Base-by-base conservation (phyloP, 352 stramenopile species). In the Plasmopara muralis region DNA sequence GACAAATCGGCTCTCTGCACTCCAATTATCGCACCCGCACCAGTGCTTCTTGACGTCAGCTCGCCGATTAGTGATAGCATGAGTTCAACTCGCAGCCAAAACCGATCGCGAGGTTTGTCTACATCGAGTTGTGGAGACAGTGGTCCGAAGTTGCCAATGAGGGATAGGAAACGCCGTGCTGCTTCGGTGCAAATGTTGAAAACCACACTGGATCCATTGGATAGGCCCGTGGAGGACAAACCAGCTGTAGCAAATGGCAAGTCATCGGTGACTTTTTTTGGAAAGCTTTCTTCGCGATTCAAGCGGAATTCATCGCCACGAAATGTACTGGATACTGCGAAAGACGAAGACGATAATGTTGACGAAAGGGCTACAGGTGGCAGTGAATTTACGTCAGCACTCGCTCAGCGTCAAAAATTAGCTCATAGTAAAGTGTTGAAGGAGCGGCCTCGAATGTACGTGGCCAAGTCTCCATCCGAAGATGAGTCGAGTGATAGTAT, bases 401-500 rank as follows among this genome's bases (percentile, higher is more conserved):
- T 71, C 9, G 51, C 57, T 54, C 50, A 41, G 4, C 55, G 64
- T 14, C 56, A 50, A 48, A 54, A 45, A 14, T 62, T 60, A 45
- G 57, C 45, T 14, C 57, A 68, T 37, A 50, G 54, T 9, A 76
- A 83, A 37, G 73, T 85, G 13, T 59, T 86, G 35, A 75, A 76
- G 12, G 72, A 85, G 18, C 69, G 83, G 28, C 83, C 83, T 12
- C 68, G 69, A 30, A 91, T 93, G 79, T 92, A 89, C 25, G 79
- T 89, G 10, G 77, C 83, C 9, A 86, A 73, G 43, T 60, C 78
- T 9, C 64, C 66, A 10, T 82, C 76, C 16, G 80, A 91, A 55
- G 77, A 87, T 9, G 83, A 93, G 55, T 94, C 83, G 2, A 92
- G 81, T 40, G 83, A 94, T 65, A 91, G 79, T 53, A 90, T 94